Percentiles rank a stretch among this genome's conserved stretches.
These are phyloP conservation scores for Hypericum androsaemum DNA, from an alignment of 345 rosid genomes.

Conservation along the genomic window DNA sequence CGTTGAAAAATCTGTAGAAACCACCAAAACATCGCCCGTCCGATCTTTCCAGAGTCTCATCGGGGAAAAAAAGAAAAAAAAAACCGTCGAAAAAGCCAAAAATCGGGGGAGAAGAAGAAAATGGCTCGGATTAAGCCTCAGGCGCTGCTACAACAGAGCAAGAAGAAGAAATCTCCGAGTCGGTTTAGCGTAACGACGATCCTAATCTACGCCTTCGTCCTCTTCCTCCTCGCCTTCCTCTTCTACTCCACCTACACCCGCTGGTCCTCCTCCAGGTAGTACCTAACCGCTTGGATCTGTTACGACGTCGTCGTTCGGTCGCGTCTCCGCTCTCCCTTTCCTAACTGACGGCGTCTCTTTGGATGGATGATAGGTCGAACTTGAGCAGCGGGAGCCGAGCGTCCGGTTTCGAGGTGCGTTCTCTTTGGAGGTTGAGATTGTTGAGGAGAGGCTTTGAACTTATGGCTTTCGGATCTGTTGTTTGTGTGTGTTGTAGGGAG, in stretches of 20 bases:
- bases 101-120: neutral
- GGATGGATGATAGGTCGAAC: no score
- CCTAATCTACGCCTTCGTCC: slow-evolving; percentile 36
- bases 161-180: slow-evolving; percentile 66
- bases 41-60: no score
- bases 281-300: neutral
- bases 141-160: slow-evolving; percentile 67
- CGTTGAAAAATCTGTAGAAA: no score
- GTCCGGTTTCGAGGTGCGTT: no score
- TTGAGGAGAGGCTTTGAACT: no score
- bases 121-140: slow-evolving; percentile 91
- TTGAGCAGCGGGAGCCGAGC: no score
- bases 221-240: slow-evolving; percentile 35
- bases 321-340: neutral
- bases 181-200: slow-evolving; percentile 49
- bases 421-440: no score
- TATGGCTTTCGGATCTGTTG: no score
- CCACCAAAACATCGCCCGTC: no score
- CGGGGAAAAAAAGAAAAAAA: no score
- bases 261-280: slow-evolving; percentile 27
- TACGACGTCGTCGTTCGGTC: neutral
- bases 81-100: no score
- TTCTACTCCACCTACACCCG: slow-evolving; percentile 48
- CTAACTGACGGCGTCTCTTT: neutral
- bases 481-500: no score